Conservation (phyloP, 352 stramenopile species). For the Globisporangium ultimum region DNA sequence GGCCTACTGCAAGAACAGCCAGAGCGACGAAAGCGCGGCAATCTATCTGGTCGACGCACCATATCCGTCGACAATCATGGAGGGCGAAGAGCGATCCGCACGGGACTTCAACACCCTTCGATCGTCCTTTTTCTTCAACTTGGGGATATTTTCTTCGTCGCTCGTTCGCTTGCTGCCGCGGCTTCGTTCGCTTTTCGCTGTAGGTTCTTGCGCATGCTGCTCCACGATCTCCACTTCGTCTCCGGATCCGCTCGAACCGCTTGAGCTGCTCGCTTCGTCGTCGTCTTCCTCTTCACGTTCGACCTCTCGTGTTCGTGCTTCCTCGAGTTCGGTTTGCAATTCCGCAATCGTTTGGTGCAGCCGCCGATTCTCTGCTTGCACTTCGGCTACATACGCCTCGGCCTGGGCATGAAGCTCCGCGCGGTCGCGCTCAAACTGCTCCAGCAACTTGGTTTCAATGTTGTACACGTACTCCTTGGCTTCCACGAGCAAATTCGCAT, state of each 20-base stretch:
- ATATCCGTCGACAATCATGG: slow-evolving; percentile 1
- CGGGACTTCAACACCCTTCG: background rate
- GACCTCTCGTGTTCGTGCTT: background rate
- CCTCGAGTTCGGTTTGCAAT: slow-evolving; percentile 6
- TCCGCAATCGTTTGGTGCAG: slow-evolving; percentile 14
- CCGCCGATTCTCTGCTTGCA: slow-evolving; percentile 38
- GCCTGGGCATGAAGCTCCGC: slow-evolving; percentile 38
- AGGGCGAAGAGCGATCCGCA: background rate
- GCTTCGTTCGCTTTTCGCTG: background rate
- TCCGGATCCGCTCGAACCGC: slow-evolving; percentile 3
- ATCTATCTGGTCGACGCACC: background rate
- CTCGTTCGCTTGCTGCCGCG: background rate
- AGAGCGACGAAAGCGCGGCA: background rate
- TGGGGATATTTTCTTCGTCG: background rate
- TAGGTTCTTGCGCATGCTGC: slow-evolving; percentile 4
- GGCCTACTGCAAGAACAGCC: background rate
- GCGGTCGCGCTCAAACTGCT: slow-evolving; percentile 49
- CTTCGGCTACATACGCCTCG: slow-evolving; percentile 49
- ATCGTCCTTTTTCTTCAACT: background rate
- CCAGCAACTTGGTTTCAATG: slow-evolving; percentile 48
- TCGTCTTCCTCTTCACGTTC: background rate
- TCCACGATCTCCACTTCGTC: slow-evolving; percentile 9
- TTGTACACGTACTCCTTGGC: slow-evolving; percentile 61
- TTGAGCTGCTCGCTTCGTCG: slow-evolving; percentile 8
- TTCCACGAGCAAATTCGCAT: slow-evolving; percentile 60